A percentile compares a stretch with the other conserved stretches of the same genome.
phyloP scores from a whole-genome alignment of 352 stramenopile genomes.

The Pythium grandisporangium region DNA sequence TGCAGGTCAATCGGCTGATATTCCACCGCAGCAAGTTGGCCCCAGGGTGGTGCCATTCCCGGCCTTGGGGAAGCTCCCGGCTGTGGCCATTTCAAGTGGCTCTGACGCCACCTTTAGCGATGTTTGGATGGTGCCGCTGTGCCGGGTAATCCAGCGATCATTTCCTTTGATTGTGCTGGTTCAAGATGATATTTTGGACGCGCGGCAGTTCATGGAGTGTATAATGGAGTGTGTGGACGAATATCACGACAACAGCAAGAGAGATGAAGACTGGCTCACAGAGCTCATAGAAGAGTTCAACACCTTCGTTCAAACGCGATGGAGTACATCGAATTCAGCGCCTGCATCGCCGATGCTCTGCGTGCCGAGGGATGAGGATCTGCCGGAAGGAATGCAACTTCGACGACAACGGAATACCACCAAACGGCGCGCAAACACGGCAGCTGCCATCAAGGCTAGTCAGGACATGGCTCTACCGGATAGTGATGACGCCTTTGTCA shows the following conservation, averaged over 20 bases:
- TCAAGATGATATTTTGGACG: constrained; percentile 39
- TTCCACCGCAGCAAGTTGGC: background rate
- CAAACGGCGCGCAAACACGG: background rate
- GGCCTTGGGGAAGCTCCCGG: constrained; percentile 13
- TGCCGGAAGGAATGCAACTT: too few relatives aligned
- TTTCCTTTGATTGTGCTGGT: constrained; percentile 59
- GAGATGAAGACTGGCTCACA: constrained; percentile 50
- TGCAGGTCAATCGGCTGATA: background rate
- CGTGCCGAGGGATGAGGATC: too few relatives aligned
- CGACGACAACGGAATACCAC: background rate
- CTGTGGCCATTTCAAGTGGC: constrained; percentile 51
- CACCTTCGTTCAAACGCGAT: constrained; percentile 8
- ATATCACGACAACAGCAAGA: constrained; percentile 17
- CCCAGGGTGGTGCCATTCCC: constrained; percentile 9
- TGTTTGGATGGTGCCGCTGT: constrained; percentile 64
- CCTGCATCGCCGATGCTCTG: too few relatives aligned
- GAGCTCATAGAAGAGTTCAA: constrained; percentile 38
- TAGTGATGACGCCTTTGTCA: constrained; percentile 6
- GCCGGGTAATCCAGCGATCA: constrained; percentile 50
- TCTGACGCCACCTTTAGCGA: constrained; percentile 67
- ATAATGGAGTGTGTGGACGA: constrained; percentile 39
- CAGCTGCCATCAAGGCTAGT: too few relatives aligned
- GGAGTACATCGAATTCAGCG: too few relatives aligned
- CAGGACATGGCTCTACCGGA: too few relatives aligned
- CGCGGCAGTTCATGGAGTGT: constrained; percentile 58